phyloP scores from a whole-genome alignment of 2,329 filamentous ascomycete species.

The Colletotrichum cereale region DNA sequence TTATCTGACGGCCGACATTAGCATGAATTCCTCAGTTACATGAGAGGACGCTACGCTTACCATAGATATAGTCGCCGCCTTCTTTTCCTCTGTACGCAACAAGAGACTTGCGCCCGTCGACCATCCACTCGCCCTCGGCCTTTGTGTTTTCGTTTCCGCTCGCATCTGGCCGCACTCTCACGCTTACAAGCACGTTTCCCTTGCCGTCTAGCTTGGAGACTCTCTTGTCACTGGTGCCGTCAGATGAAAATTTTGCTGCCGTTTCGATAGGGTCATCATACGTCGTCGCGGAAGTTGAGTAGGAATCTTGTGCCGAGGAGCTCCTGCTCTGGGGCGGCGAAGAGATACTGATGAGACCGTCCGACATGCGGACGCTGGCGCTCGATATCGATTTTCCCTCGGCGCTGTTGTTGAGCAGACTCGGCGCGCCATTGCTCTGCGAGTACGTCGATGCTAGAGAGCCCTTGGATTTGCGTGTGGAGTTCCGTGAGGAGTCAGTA shows the following conservation, averaged over 20 bases:
- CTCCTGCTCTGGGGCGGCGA: slow-evolving; percentile 91
- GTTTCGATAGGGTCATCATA: slow-evolving; percentile 82
- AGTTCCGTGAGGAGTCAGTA: slow-evolving; percentile 59
- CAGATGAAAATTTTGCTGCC: slow-evolving; percentile 48
- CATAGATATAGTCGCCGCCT: slow-evolving; percentile 92
- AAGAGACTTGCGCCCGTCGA: slow-evolving; percentile 85
- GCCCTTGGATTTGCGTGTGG: slow-evolving; percentile 66
- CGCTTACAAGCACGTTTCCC: slow-evolving; percentile 95
- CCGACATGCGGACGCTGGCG: slow-evolving; percentile 74
- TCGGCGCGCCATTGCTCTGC: slow-evolving; percentile 69
- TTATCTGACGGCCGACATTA: slow-evolving; percentile 74
- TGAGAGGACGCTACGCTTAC: slow-evolving; percentile 59
- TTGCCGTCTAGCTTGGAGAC: slow-evolving; percentile 77
- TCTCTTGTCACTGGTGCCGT: slow-evolving; percentile 56
- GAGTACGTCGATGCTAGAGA: slow-evolving; percentile 64
- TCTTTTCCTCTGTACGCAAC: slow-evolving; percentile 90
- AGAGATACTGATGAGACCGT: slow-evolving; percentile 80
- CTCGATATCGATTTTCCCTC: slow-evolving; percentile 80
- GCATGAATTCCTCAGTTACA: slow-evolving; percentile 9
- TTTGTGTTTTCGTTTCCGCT: slow-evolving; percentile 69
- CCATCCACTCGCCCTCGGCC: slow-evolving; percentile 88
- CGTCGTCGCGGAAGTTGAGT: slow-evolving; percentile 89
- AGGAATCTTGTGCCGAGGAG: slow-evolving; percentile 92
- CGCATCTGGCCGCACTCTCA: slow-evolving; percentile 89
- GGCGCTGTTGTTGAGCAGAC: slow-evolving; percentile 81